Evolutionary conservation across 371 early-diverging fungal species (phyloP).

Genomic region (Mucor indicus): DNA sequence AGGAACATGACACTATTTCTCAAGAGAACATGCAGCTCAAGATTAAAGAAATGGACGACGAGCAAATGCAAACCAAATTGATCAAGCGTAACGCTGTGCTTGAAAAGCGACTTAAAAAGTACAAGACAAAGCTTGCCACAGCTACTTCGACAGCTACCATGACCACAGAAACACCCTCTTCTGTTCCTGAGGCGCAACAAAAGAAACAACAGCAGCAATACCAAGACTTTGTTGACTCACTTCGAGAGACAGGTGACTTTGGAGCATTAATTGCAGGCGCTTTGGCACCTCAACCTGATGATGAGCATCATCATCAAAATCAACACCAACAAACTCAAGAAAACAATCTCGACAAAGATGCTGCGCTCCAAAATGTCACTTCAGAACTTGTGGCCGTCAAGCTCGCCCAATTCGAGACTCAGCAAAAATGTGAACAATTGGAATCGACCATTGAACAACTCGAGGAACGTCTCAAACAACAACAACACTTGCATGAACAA

Average conservation of each 20-base stretch:
- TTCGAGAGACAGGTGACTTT: conserved; percentile 42
- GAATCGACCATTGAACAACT: conserved; percentile 35
- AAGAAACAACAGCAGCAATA: conserved; percentile 17
- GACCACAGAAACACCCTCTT: neutral
- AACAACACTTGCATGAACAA: conserved; percentile 11
- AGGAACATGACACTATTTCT: conserved; percentile 48
- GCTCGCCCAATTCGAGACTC: conserved; percentile 37
- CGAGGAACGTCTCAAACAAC: conserved; percentile 17
- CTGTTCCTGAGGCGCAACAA: neutral
- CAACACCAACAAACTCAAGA: neutral
- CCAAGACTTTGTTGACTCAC: conserved; percentile 33
- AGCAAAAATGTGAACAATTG: conserved; percentile 40
- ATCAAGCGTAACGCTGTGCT: conserved; percentile 29
- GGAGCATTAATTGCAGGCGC: conserved; percentile 46
- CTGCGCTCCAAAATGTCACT: conserved; percentile 25
- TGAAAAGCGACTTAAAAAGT: conserved; percentile 36
- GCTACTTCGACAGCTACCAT: neutral
- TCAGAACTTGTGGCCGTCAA: conserved; percentile 38
- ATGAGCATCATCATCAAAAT: neutral
- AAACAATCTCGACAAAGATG: conserved; percentile 7
- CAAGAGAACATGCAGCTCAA: conserved; percentile 45
- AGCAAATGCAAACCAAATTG: conserved; percentile 30
- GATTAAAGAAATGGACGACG: conserved; percentile 51
- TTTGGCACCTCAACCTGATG: conserved; percentile 16
- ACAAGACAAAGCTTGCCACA: conserved; percentile 32